Evolutionary conservation across 768 basidiomycete genomes (phyloP).

Genomic region (Trametes coccinea): DNA sequence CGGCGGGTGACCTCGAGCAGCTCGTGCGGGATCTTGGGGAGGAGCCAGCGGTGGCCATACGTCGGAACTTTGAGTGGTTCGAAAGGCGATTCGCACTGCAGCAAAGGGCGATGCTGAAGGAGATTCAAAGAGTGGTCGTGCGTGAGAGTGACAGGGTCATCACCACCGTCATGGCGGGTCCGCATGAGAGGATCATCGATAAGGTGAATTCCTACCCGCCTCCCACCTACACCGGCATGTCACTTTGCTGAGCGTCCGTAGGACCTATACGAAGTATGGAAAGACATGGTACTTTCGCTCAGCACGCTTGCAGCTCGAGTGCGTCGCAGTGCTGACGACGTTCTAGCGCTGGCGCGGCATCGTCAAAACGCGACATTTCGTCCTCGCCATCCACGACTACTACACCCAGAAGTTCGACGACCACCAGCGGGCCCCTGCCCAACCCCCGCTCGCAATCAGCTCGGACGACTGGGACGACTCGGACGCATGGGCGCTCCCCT

Average conservation of each 20-base stretch:
- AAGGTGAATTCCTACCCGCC: conserved; percentile 26
- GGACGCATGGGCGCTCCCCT: conserved; percentile 36
- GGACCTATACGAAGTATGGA: conserved; percentile 53
- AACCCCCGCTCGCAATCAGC: background rate
- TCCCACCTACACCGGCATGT: background rate
- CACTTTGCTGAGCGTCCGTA: conserved; percentile 17
- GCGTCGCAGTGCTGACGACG: background rate
- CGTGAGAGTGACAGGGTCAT: conserved; percentile 43
- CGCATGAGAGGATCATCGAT: conserved; percentile 47
- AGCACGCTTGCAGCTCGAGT: background rate
- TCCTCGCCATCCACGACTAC: conserved; percentile 41
- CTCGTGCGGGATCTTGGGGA: conserved; percentile 5
- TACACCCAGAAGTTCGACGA: conserved; percentile 29
- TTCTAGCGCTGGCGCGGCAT: conserved; percentile 52
- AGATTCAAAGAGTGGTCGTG: conserved; percentile 32
- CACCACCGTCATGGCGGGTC: conserved; percentile 39
- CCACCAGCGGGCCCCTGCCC: background rate
- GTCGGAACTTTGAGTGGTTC: conserved; percentile 43
- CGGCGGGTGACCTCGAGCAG: background rate
- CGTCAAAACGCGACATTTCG: conserved; percentile 53
- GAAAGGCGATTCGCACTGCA: conserved; percentile 49
- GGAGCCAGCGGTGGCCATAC: conserved; percentile 33
- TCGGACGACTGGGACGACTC: conserved; percentile 19
- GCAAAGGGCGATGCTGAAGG: conserved; percentile 39
- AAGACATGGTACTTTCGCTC: conserved; percentile 45